Percentiles rank a stretch among this genome's conserved stretches.
phyloP scores from a whole-genome alignment of 148 eudicot genomes.

The Persicaria tinctoria region DNA sequence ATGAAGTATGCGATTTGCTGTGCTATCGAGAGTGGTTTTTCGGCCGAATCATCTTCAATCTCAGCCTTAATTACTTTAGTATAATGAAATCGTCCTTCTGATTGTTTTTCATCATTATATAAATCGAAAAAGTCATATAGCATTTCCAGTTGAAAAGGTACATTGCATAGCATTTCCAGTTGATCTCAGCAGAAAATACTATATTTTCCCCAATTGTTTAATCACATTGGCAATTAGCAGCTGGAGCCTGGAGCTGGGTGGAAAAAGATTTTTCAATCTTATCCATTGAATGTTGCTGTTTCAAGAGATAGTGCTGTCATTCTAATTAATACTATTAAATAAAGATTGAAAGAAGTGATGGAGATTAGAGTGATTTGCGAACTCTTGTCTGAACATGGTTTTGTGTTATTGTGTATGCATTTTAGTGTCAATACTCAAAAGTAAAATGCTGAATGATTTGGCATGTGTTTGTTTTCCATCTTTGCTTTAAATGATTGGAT shows the following conservation, averaged over 20 bases:
- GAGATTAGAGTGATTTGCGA: background rate
- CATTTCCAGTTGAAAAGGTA: background rate
- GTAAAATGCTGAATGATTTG: conserved; percentile 1
- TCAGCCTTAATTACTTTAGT: background rate
- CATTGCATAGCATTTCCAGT: background rate
- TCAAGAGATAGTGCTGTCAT: background rate
- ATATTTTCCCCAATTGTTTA: too few relatives aligned
- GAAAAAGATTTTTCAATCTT: background rate
- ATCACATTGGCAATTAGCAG: background rate
- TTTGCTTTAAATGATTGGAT: conserved; percentile 1
- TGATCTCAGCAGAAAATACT: background rate
- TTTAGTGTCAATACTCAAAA: background rate
- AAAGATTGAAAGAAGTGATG: background rate
- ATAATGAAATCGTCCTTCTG: background rate
- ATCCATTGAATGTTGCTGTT: background rate
- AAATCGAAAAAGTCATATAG: background rate
- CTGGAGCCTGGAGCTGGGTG: too few relatives aligned
- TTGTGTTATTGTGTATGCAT: background rate
- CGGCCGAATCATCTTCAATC: background rate
- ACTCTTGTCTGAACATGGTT: background rate
- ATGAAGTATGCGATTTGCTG: background rate
- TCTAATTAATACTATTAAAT: background rate
- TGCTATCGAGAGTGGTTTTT: background rate
- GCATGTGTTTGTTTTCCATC: background rate
- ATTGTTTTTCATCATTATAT: background rate